Percentiles rank a stretch among this genome's conserved stretches.
These are phyloP conservation scores for Mollisia scopiformis DNA, from an alignment of 2,329 filamentous ascomycete genomes.

Conservation along the genomic window DNA sequence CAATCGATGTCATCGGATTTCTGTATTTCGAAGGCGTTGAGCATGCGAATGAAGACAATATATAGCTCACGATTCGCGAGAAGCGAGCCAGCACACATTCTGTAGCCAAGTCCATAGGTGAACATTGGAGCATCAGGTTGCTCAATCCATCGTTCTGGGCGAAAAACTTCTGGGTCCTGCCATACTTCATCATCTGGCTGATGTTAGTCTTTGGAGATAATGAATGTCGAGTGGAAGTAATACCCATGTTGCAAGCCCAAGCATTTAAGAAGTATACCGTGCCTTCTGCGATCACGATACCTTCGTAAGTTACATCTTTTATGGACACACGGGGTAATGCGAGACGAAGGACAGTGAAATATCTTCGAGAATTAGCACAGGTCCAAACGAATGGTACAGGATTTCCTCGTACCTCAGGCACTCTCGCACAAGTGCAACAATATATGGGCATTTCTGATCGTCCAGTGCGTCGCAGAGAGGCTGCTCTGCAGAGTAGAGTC, in stretches of 20 bases:
- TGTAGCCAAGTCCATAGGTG: constrained; percentile 67
- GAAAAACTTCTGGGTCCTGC: constrained; percentile 60
- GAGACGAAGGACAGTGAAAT: constrained; percentile 65
- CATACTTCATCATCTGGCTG: constrained; percentile 54
- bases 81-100: constrained; percentile 68
- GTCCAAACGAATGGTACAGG: background rate
- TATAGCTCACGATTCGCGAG: constrained; percentile 69
- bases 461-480: constrained; percentile 63
- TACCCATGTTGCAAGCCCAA: constrained; percentile 72
- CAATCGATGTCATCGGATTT: constrained; percentile 57
- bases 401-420: constrained; percentile 49
- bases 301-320: constrained; percentile 60
- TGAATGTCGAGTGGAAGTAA: constrained; percentile 24
- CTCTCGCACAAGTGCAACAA: constrained; percentile 65
- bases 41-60: constrained; percentile 62
- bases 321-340: constrained; percentile 64
- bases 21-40: constrained; percentile 63
- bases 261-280: constrained; percentile 68
- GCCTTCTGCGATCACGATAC: constrained; percentile 60
- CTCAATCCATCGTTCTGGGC: constrained; percentile 65
- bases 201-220: constrained; percentile 1
- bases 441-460: constrained; percentile 65
- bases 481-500: constrained; percentile 52
- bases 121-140: constrained; percentile 63
- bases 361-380: constrained; percentile 41